A percentile compares a stretch with the other conserved stretches of the same genome.
These are phyloP conservation scores for Xylaria sp. DNA, from an alignment of 2,329 filamentous ascomycete species.

Conservation along the genomic window DNA sequence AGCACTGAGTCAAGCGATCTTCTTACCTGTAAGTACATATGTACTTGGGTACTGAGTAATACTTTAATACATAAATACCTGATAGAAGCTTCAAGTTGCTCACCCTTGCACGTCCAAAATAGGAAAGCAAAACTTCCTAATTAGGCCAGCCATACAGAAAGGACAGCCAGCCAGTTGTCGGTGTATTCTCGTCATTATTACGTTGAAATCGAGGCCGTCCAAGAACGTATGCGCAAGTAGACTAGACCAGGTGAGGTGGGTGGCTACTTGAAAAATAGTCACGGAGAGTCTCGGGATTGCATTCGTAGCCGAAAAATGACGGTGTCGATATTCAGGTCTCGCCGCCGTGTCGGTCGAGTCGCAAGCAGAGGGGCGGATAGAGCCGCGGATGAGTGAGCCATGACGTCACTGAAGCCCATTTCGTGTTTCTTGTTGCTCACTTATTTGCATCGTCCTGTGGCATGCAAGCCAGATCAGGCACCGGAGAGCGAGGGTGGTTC, in stretches of 20 bases:
- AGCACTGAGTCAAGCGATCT: no score
- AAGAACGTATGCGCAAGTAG: not conserved
- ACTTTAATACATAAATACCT: no score
- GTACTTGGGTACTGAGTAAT: no score
- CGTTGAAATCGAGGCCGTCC: not conserved
- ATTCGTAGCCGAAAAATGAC: not conserved
- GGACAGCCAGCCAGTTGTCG: not conserved
- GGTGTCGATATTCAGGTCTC: not conserved
- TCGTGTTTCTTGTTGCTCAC: not conserved
- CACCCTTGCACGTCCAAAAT: not conserved
- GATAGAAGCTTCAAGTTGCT: no score
- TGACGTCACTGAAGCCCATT: conserved; percentile 24
- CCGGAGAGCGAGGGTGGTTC: not conserved
- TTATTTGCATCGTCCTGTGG: not conserved
- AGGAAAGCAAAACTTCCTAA: not conserved
- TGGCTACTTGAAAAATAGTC: not conserved
- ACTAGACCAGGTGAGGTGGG: not conserved
- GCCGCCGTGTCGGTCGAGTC: conserved; percentile 7
- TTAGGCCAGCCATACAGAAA: not conserved
- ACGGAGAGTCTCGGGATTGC: not conserved
- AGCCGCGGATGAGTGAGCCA: conserved; percentile 7
- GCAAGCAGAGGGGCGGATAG: not conserved
- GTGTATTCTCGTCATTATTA: not conserved
- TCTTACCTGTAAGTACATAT: no score
- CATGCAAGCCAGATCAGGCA: not conserved